Conservation (phyloP, 495 filamentous ascomycete genomes). For the Neurospora africana region DNA sequence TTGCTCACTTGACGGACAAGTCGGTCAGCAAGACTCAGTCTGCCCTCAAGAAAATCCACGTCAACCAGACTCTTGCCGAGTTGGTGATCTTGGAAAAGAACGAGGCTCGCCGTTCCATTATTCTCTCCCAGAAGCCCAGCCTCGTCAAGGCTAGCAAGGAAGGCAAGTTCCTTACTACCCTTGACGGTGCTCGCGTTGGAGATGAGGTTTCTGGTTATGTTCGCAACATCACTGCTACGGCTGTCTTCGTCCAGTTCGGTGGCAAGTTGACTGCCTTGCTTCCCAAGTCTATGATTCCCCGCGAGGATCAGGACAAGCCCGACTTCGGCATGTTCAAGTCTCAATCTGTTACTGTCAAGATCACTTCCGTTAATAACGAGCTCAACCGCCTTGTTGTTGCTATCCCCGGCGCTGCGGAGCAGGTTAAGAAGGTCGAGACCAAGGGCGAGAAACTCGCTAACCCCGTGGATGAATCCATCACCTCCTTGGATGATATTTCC, state of each 20-base stretch:
- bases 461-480: constrained; percentile 57
- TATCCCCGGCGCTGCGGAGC: constrained; percentile 18
- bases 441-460: constrained; percentile 33
- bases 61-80: constrained; percentile 71
- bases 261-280: constrained; percentile 67
- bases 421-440: constrained; percentile 13
- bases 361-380: constrained; percentile 55
- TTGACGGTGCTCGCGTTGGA: constrained; percentile 61
- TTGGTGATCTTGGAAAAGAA: constrained; percentile 75
- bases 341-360: constrained; percentile 58
- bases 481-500: constrained; percentile 54
- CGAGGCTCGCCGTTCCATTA: constrained; percentile 58
- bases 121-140: constrained; percentile 68
- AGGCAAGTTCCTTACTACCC: constrained; percentile 48
- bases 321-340: constrained; percentile 66
- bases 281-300: constrained; percentile 60
- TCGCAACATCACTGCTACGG: constrained; percentile 65
- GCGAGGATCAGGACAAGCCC: constrained; percentile 52
- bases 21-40: constrained; percentile 61
- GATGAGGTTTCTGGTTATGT: constrained; percentile 70
- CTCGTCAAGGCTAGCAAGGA: constrained; percentile 65
- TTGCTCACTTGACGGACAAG: constrained; percentile 75
- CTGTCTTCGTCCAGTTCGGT: constrained; percentile 73
- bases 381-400: constrained; percentile 30
- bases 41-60: constrained; percentile 64